Evolutionary conservation across 495 filamentous ascomycete species (phyloP).

Genomic region (Aeminium ludgeri): DNA sequence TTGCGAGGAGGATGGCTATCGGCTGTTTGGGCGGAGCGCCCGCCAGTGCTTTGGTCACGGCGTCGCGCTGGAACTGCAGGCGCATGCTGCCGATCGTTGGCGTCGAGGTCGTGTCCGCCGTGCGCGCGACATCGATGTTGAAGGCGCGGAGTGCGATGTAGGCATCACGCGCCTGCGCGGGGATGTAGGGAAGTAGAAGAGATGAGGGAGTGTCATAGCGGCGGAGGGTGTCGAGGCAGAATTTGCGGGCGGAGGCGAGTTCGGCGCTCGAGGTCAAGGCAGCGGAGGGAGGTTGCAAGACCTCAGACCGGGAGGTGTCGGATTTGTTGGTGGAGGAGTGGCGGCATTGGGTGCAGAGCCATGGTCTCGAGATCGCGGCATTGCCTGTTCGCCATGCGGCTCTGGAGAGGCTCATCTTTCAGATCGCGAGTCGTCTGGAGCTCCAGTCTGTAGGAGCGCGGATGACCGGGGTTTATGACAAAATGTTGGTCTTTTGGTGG

Average conservation of each 20-base stretch:
- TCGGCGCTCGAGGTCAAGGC: slow-evolving; percentile 8
- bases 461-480: too few species aligned
- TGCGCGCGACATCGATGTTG: slow-evolving; percentile 75
- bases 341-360: not conserved
- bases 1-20: slow-evolving; percentile 64
- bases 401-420: too few species aligned
- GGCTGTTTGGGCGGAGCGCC: slow-evolving; percentile 72
- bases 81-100: slow-evolving; percentile 69
- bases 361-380: not conserved
- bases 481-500: too few species aligned
- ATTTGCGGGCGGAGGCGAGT: slow-evolving; percentile 2
- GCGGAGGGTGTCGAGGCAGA: slow-evolving; percentile 27
- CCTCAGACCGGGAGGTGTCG: not conserved
- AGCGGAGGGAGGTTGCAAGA: slow-evolving; percentile 1
- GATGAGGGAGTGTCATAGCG: slow-evolving; percentile 77
- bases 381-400: too few species aligned
- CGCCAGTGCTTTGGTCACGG: slow-evolving; percentile 55
- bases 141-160: slow-evolving; percentile 85
- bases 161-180: slow-evolving; percentile 48
- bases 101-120: slow-evolving; percentile 74
- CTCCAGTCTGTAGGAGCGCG: too few species aligned
- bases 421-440: too few species aligned
- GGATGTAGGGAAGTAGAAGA: slow-evolving; percentile 70
- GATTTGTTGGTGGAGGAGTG: not conserved
- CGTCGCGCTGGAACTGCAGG: slow-evolving; percentile 87